A percentile compares a stretch with the other conserved stretches of the same genome.
These are phyloP conservation scores for Penicillium sp. DNA, from an alignment of 2,329 filamentous ascomycete species.

Conservation along the genomic window DNA sequence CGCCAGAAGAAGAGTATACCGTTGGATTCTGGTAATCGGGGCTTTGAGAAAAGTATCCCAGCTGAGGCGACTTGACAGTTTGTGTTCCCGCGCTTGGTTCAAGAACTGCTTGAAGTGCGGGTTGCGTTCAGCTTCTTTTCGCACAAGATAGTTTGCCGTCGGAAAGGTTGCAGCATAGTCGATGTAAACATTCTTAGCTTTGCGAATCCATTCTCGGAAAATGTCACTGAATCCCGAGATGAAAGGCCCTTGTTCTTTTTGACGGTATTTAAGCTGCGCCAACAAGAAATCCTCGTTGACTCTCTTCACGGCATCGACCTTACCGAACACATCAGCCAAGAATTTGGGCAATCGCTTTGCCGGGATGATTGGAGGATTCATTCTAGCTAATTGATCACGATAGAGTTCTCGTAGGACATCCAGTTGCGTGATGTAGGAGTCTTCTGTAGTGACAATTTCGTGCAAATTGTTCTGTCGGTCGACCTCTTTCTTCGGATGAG, in stretches of 20 bases:
- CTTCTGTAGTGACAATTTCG: conserved; percentile 91
- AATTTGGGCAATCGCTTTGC: conserved; percentile 78
- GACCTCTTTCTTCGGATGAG: conserved; percentile 77
- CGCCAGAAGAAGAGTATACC: conserved; percentile 78
- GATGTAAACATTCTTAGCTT: conserved; percentile 82
- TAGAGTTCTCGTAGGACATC: conserved; percentile 84
- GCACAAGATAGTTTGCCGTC: conserved; percentile 75
- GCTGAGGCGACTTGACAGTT: conserved; percentile 75
- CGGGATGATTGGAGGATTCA: conserved; percentile 76
- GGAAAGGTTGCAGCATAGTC: conserved; percentile 90
- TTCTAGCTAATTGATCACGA: conserved; percentile 70
- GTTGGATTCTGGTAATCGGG: conserved; percentile 87
- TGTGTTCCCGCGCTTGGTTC: conserved; percentile 73
- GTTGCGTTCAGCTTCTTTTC: conserved; percentile 81
- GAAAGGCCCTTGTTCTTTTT: conserved; percentile 95
- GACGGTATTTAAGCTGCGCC: conserved; percentile 91
- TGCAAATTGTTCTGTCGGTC: conserved; percentile 92
- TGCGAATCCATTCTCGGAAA: conserved; percentile 97
- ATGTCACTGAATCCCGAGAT: conserved; percentile 93
- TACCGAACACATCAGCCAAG: conserved; percentile 81
- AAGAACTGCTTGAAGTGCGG: conserved; percentile 83
- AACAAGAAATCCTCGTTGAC: conserved; percentile 92
- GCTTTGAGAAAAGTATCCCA: conserved; percentile 95
- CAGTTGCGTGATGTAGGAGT: conserved; percentile 83
- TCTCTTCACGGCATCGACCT: conserved; percentile 79